These are phyloP conservation scores for Globisporangium takayamanum DNA, from an alignment of 352 stramenopile genomes.

Conservation along the genomic window DNA sequence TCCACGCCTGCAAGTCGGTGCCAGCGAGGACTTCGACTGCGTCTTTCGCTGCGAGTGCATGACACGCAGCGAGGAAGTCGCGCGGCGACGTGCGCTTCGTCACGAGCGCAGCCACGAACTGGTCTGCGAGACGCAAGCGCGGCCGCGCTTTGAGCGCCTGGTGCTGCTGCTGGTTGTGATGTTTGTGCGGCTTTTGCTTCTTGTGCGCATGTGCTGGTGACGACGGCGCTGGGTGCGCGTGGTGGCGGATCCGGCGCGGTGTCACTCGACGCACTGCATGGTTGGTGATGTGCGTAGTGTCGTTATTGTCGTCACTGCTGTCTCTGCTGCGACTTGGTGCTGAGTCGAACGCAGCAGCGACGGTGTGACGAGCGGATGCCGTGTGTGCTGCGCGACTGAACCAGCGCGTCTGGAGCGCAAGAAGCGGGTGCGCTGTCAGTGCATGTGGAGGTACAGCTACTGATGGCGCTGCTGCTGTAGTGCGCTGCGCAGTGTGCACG, in stretches of 20 bases:
- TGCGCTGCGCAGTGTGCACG: slow-evolving; percentile 2
- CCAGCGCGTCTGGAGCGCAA: slow-evolving; percentile 4
- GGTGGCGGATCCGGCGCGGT: slow-evolving; percentile 7
- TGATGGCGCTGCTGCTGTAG: background rate
- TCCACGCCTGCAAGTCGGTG: slow-evolving; percentile 52
- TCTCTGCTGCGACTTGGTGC: background rate
- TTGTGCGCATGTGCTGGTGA: background rate
- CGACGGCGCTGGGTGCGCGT: background rate
- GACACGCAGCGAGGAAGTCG: slow-evolving; percentile 29
- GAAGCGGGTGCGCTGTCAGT: background rate
- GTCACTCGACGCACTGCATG: background rate
- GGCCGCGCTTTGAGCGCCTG: background rate
- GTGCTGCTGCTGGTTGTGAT: background rate
- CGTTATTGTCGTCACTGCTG: background rate
- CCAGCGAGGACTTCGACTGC: slow-evolving; percentile 34
- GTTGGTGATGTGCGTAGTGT: background rate
- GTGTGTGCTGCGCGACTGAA: slow-evolving; percentile 11
- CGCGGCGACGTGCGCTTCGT: slow-evolving; percentile 19
- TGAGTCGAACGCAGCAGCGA: background rate
- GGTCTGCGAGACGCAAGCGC: slow-evolving; percentile 24
- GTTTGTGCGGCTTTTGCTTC: slow-evolving; percentile 5
- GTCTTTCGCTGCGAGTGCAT: slow-evolving; percentile 28
- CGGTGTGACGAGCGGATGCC: background rate
- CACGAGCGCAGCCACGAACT: slow-evolving; percentile 32
- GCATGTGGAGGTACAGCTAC: background rate